A percentile compares a stretch with the other conserved stretches of the same genome.
Evolutionary conservation across 106 monocot species (phyloP).

Genomic region (Amphibolis antarctica): DNA sequence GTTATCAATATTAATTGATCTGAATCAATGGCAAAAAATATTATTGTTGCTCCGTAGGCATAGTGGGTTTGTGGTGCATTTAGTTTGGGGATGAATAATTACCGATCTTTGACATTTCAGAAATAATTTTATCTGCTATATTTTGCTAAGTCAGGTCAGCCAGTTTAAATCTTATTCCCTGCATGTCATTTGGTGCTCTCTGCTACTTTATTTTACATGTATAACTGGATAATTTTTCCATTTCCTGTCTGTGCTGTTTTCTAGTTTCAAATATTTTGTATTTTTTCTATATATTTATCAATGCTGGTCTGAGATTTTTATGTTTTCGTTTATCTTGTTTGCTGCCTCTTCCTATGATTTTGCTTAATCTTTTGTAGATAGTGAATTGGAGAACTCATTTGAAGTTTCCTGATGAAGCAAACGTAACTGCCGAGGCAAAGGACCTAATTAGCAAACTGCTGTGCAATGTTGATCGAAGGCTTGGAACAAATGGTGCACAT

Average conservation of each 20-base stretch:
- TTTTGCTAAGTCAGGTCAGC: not conserved
- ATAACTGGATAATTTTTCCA: not conserved
- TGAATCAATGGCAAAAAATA: too few relatives aligned
- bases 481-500: slow-evolving; percentile 73
- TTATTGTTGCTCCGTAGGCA: too few relatives aligned
- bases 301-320: too few relatives aligned
- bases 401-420: slow-evolving; percentile 87
- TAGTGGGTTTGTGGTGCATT: too few relatives aligned
- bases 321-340: too few relatives aligned
- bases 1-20: too few relatives aligned
- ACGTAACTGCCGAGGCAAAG: slow-evolving; percentile 53
- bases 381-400: slow-evolving; percentile 86
- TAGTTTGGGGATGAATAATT: too few relatives aligned
- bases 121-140: not conserved
- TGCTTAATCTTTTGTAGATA: slow-evolving; percentile 29
- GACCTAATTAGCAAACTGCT: slow-evolving; percentile 77
- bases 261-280: too few relatives aligned
- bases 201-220: not conserved
- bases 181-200: too few relatives aligned
- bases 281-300: not conserved
- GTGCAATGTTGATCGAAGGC: slow-evolving; percentile 79
- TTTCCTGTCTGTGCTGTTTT: not conserved
- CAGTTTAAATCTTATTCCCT: too few relatives aligned
- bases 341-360: not conserved
- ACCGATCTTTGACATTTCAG: not conserved